A percentile compares a stretch with the other conserved stretches of the same genome.
Evolutionary conservation across 75 land plant genomes (phyloP).

Genomic region (Azolla pinnata): DNA sequence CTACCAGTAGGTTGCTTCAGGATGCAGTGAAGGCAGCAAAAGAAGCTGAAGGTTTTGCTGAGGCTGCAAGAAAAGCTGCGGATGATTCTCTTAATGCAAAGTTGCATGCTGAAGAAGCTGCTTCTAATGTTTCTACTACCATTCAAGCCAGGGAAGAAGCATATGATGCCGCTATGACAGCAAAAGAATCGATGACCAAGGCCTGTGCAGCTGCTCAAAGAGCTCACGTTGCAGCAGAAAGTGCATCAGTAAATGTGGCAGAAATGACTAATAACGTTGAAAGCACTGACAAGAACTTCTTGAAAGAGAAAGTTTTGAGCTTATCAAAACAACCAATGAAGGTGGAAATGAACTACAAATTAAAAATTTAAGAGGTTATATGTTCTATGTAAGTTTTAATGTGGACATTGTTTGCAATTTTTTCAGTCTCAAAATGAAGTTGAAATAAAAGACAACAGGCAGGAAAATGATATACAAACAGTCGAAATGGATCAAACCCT

Average conservation of each 20-base stretch:
- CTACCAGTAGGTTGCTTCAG: constrained; percentile 12
- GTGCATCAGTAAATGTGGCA: constrained; percentile 4
- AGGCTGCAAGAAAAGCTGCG: constrained; percentile 4
- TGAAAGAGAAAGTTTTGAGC: background rate
- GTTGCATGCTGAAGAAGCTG: constrained; percentile 9
- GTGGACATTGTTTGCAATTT: too few relatives aligned
- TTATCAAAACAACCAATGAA: background rate
- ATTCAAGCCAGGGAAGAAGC: constrained; percentile 15
- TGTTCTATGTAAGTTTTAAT: too few relatives aligned
- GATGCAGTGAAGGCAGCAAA: constrained; percentile 20
- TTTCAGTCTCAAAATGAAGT: too few relatives aligned
- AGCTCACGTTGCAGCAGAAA: constrained; percentile 9
- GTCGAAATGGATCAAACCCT: too few relatives aligned
- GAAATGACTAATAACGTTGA: background rate
- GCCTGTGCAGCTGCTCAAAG: constrained; percentile 11
- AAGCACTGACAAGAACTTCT: background rate
- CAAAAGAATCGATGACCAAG: constrained; percentile 14
- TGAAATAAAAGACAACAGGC: too few relatives aligned
- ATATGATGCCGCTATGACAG: constrained; percentile 11
- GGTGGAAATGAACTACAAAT: too few relatives aligned
- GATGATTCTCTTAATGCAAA: constrained; percentile 9
- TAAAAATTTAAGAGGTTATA: too few relatives aligned
- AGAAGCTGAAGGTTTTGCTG: constrained; percentile 11
- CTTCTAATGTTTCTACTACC: background rate
- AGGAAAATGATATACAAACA: too few relatives aligned